A percentile compares a stretch with the other conserved stretches of the same genome.
Evolutionary conservation across 148 eudicot species (phyloP).

Genomic region (Persicaria tinctoria): DNA sequence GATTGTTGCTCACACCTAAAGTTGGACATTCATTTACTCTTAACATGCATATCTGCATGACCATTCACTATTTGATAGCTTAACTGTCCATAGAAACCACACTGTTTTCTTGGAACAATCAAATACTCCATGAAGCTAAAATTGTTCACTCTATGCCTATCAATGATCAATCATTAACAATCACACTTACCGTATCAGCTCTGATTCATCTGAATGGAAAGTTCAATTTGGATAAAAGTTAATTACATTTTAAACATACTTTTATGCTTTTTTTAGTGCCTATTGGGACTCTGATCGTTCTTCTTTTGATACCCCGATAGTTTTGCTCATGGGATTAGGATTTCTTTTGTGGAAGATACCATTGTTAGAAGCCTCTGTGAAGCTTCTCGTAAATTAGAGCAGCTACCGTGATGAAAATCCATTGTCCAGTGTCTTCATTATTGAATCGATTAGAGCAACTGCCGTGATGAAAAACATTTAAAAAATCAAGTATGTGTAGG

Average conservation of each 20-base stretch:
- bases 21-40: background rate
- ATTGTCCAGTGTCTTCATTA: no score
- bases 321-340: no score
- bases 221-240: background rate
- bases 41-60: no score
- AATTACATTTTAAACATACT: background rate
- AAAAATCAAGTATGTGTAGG: no score
- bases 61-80: no score
- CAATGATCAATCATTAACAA: background rate
- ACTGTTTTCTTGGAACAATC: background rate
- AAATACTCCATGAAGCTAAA: background rate
- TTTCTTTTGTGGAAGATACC: no score
- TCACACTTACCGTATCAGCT: background rate
- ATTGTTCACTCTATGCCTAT: background rate
- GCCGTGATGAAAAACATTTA: no score
- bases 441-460: no score
- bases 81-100: background rate
- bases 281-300: background rate
- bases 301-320: no score
- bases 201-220: background rate
- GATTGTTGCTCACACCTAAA: background rate
- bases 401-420: no score
- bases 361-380: no score
- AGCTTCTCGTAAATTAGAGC: no score
- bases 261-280: background rate